A percentile compares a stretch with the other conserved stretches of the same genome.
phyloP scores from a whole-genome alignment of 768 basidiomycete genomes.

The Mycena kentingensis region DNA sequence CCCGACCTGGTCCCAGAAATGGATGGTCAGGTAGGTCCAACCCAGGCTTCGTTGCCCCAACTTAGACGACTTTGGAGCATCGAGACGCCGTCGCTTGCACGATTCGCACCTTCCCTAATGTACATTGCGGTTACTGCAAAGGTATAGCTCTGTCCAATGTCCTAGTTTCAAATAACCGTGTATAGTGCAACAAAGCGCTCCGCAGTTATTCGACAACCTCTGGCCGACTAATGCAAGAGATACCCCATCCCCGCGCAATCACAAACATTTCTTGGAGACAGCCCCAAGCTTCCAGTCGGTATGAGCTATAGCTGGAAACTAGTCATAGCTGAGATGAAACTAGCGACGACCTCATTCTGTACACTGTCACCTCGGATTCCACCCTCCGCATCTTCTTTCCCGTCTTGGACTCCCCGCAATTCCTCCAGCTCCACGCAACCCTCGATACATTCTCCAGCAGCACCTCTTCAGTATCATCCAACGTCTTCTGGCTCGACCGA shows the following conservation, averaged over 20 bases:
- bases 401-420: constrained; percentile 82
- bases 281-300: constrained; percentile 67
- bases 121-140: constrained; percentile 67
- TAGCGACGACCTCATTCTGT: constrained; percentile 78
- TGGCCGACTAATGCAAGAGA: constrained; percentile 63
- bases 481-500: constrained; percentile 71
- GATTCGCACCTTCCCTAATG: constrained; percentile 76
- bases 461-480: constrained; percentile 43
- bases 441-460: constrained; percentile 64
- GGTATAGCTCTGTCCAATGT: constrained; percentile 43
- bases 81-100: constrained; percentile 50
- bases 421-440: constrained; percentile 81
- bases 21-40: constrained; percentile 59
- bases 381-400: constrained; percentile 85
- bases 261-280: constrained; percentile 72
- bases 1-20: constrained; percentile 81
- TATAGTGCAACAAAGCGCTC: constrained; percentile 58
- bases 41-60: constrained; percentile 2
- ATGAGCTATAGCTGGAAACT: constrained; percentile 31
- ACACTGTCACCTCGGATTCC: constrained; percentile 81
- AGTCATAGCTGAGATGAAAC: background rate
- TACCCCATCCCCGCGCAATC: constrained; percentile 76
- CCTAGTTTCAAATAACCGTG: constrained; percentile 1
- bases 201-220: constrained; percentile 74
- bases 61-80: constrained; percentile 39